Evolutionary conservation across 305 asterid genomes (phyloP).

Genomic region (Fraxinus sp.): DNA sequence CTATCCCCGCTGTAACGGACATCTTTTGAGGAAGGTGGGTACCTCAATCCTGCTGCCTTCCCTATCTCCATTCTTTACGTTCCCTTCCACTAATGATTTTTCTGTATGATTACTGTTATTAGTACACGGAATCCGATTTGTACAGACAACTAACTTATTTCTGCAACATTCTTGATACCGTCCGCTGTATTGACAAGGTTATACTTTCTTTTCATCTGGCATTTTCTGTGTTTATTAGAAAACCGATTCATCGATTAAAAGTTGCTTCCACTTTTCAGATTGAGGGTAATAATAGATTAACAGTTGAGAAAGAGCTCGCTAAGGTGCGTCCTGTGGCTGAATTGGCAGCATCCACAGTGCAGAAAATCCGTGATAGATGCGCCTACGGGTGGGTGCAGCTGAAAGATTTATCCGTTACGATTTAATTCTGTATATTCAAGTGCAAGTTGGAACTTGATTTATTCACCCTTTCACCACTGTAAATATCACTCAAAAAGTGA

Average conservation of each 20-base stretch:
- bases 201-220: not conserved
- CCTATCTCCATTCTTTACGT: not conserved
- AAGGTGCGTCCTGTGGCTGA: conserved; percentile 65
- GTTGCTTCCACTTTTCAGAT: conserved; percentile 40
- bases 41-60: not conserved
- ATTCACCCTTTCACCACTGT: not conserved
- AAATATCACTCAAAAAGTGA: not conserved
- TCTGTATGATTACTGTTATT: conserved; percentile 16
- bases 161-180: conserved; percentile 72
- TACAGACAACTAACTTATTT: conserved; percentile 85
- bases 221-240: not conserved
- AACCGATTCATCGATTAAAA: not conserved
- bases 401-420: conserved; percentile 43
- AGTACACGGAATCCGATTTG: conserved; percentile 88
- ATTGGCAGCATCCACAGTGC: conserved; percentile 61
- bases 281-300: conserved; percentile 48
- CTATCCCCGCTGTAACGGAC: conserved; percentile 86
- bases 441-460: not conserved
- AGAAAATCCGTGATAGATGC: conserved; percentile 71
- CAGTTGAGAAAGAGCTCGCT: conserved; percentile 63
- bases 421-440: conserved; percentile 18
- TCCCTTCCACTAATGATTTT: conserved; percentile 13
- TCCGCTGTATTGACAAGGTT: conserved; percentile 75
- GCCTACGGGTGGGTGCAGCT: conserved; percentile 91
- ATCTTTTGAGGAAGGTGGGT: conserved; percentile 69